Conservation (phyloP, 2,329 filamentous ascomycete species). For the Cryphonectria radicalis region DNA sequence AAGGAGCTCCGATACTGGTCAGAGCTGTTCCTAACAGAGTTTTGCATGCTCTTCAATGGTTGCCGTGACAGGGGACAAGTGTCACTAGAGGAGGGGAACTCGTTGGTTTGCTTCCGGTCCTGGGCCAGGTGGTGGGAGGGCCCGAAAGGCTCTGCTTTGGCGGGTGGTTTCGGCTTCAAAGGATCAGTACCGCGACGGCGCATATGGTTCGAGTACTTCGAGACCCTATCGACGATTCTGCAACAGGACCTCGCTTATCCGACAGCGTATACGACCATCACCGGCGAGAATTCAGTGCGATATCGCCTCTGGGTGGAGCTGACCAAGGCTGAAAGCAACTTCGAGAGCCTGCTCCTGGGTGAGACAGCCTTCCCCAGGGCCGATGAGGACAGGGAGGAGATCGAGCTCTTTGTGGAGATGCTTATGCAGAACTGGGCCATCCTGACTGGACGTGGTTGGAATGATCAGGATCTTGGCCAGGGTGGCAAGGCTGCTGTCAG, state of each 20-base stretch:
- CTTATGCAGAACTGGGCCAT: conserved; percentile 86
- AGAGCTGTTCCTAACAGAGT: conserved; percentile 76
- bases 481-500: conserved; percentile 78
- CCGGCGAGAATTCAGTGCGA: conserved; percentile 57
- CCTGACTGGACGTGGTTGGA: conserved; percentile 79
- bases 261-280: conserved; percentile 48
- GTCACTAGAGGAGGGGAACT: conserved; percentile 55
- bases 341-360: conserved; percentile 76
- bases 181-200: conserved; percentile 65
- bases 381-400: conserved; percentile 74
- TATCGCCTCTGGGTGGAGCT: conserved; percentile 75
- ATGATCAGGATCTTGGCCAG: conserved; percentile 77
- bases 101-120: conserved; percentile 62
- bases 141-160: conserved; percentile 48
- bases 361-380: conserved; percentile 86
- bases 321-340: conserved; percentile 76
- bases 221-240: conserved; percentile 75
- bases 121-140: conserved; percentile 74
- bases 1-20: conserved; percentile 77
- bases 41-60: conserved; percentile 70
- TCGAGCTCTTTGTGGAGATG: conserved; percentile 80
- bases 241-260: conserved; percentile 67
- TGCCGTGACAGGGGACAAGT: conserved; percentile 57
- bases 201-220: conserved; percentile 87
- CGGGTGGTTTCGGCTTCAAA: conserved; percentile 61